Evolutionary conservation across 768 basidiomycete species (phyloP).

Genomic region (Dendrothele bispora): DNA sequence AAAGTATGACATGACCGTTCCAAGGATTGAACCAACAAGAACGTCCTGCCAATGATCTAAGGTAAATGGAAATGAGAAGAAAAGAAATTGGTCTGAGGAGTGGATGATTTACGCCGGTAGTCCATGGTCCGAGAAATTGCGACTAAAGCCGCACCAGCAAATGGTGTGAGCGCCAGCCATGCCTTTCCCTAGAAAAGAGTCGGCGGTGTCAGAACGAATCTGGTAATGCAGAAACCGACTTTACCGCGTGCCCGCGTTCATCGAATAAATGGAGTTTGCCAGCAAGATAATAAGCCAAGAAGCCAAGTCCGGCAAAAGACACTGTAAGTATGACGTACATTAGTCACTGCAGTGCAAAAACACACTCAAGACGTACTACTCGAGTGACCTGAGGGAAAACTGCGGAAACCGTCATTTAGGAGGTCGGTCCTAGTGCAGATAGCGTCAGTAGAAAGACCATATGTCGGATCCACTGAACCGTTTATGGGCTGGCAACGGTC

Average conservation of each 20-base stretch:
- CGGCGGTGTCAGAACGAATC: not conserved
- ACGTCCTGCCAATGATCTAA: constrained; percentile 94
- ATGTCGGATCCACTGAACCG: constrained; percentile 67
- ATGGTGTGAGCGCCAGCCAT: constrained; percentile 80
- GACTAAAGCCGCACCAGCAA: constrained; percentile 74
- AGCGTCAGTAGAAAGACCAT: constrained; percentile 68
- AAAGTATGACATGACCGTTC: constrained; percentile 69
- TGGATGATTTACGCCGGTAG: constrained; percentile 64
- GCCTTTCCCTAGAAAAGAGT: constrained; percentile 56
- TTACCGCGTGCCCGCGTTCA: constrained; percentile 66
- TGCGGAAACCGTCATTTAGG: constrained; percentile 83
- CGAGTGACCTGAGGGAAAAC: constrained; percentile 91
- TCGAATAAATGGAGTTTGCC: constrained; percentile 95
- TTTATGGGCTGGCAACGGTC: constrained; percentile 68
- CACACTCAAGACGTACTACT: constrained; percentile 69
- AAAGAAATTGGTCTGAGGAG: not conserved
- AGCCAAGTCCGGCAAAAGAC: constrained; percentile 91
- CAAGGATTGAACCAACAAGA: constrained; percentile 74
- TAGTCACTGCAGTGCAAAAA: no score
- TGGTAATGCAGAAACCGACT: constrained; percentile 15
- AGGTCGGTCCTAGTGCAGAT: constrained; percentile 77
- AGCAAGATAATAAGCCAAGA: constrained; percentile 83
- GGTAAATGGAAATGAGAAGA: constrained; percentile 9
- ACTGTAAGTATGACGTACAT: constrained; percentile 50
- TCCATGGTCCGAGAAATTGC: constrained; percentile 92